Evolutionary conservation across 306 rosid species (phyloP).

Genomic region (Lupinus albus): DNA sequence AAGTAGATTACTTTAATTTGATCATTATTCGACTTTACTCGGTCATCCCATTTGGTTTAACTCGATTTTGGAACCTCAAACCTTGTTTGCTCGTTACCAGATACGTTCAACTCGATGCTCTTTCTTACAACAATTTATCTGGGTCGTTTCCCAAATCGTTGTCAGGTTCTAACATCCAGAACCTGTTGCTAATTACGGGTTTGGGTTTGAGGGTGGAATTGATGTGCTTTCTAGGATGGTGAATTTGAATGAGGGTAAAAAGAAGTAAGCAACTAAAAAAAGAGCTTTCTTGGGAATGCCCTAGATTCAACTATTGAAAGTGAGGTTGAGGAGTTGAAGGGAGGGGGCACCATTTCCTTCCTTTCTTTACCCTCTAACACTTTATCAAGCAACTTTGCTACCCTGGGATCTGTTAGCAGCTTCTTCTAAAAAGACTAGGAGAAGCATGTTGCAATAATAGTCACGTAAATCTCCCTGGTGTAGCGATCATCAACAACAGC

Average conservation of each 20-base stretch:
- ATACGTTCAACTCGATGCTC: constrained; percentile 53
- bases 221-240: constrained; percentile 58
- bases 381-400: constrained; percentile 70
- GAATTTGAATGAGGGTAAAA: constrained; percentile 57
- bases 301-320: too few species aligned
- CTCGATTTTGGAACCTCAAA: constrained; percentile 51
- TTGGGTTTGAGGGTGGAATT: constrained; percentile 61
- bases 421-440: constrained; percentile 93
- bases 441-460: constrained; percentile 94
- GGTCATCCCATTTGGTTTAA: constrained; percentile 43
- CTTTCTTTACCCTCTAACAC: constrained; percentile 63
- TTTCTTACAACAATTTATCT: constrained; percentile 72
- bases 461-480: constrained; percentile 90
- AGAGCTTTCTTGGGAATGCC: constrained; percentile 67
- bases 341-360: constrained; percentile 57
- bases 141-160: constrained; percentile 61
- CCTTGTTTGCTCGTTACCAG: constrained; percentile 55
- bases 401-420: constrained; percentile 86
- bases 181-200: constrained; percentile 60
- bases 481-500: too few species aligned
- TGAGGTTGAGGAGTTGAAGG: too few species aligned
- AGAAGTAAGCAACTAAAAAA: constrained; percentile 69
- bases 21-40: constrained; percentile 51
- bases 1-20: too few species aligned
- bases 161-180: constrained; percentile 52